Evolutionary conservation across 1,284 basidiomycete species (phyloP).

Genomic region (Ustilago shanxiensis): DNA sequence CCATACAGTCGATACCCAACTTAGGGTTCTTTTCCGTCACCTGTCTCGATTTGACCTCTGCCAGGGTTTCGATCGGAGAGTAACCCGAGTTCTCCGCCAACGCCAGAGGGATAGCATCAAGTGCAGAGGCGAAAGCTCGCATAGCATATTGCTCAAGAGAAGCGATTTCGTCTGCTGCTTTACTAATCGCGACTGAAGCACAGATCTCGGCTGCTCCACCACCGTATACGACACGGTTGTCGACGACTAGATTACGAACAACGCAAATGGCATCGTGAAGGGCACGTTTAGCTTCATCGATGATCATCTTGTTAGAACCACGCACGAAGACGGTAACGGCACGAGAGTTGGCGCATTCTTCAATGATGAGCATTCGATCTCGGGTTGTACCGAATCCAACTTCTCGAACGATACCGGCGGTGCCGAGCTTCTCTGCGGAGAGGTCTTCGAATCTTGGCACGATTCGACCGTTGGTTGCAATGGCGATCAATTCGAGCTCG

Average conservation of each 20-base stretch:
- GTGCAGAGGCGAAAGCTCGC: conserved; percentile 93
- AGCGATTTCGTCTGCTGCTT: conserved; percentile 94
- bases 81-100: conserved; percentile 97
- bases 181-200: conserved; percentile 89
- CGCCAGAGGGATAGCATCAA: conserved; percentile 93
- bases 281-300: conserved; percentile 97
- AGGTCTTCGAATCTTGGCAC: conserved; percentile 98
- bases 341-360: conserved; percentile 95
- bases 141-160: conserved; percentile 99
- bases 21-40: conserved; percentile 86
- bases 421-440: conserved; percentile 88
- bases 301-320: conserved; percentile 96
- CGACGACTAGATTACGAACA: conserved; percentile 92
- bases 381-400: conserved; percentile 95
- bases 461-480: conserved; percentile 97
- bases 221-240: conserved; percentile 97
- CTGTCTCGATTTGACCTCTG: conserved; percentile 93
- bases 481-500: conserved; percentile 98
- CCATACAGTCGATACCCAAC: conserved; percentile 93
- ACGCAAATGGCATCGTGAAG: conserved; percentile 97
- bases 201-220: conserved; percentile 98
- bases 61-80: conserved; percentile 94
- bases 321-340: conserved; percentile 98
- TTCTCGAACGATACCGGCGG: conserved; percentile 92
- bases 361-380: conserved; percentile 99